Evolutionary conservation across 202 grass and related monocot genomes (phyloP), one percentile per base, ranked within the genome.

Genomic region (Schoenoplectus tabernaemontani): DNA sequence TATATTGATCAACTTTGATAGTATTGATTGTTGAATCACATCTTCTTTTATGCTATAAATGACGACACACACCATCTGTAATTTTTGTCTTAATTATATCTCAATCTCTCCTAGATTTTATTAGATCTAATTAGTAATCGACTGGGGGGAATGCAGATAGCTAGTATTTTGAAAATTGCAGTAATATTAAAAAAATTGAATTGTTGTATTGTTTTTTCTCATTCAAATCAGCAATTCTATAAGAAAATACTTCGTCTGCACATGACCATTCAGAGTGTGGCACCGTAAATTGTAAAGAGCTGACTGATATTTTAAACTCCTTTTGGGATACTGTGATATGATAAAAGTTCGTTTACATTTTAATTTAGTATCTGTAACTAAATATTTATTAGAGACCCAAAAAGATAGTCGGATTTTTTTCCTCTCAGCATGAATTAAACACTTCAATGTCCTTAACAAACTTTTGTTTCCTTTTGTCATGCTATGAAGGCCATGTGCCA

Each of bases 21-120:
- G 12, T 54, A 53, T 53, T 5, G 34, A 1, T 36, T 7, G 13
- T 75, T 32, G 70, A 53, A 75, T 74, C 5, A n/a, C 12, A 74
- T 33, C 24, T 74, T 32, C 6, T 72, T 12, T 72, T 48, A 48
- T 22, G 42, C 23, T 28, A 53, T 53, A 74, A 74, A 33, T 75
- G 6, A 19, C 24, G 10, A 74, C 24, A 43, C 68, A 47, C 4
- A 50, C 16, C 3, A 32, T 33, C 16, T 48, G 23, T 33, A 26
- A 9, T 33, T 53, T 53, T 5, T 43, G 23, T 28, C 13, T 47
- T 48, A 28, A 72, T n/a, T n/a, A n/a, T n/a, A 15, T 4, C 17
- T 73, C 23, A 73, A 34, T 73, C 47, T 75, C 47, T 75, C 26
- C 26, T 75, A 73, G 68, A 73, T 50, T 73, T 62, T 51, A 9